phyloP scores from a whole-genome alignment of 164 flowering plant species.

The Cinnamomum chago region DNA sequence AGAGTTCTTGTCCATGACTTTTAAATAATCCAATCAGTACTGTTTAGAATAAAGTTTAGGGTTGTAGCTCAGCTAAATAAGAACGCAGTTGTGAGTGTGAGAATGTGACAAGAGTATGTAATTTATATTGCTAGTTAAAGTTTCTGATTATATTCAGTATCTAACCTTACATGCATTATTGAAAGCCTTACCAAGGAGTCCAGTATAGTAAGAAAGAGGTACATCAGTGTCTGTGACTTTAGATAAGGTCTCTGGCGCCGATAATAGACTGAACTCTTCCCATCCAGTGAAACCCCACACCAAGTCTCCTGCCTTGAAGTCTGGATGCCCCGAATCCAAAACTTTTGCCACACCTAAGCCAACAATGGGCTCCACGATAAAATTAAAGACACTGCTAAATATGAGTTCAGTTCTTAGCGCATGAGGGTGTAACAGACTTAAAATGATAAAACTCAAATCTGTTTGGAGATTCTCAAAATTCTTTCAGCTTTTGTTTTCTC shows the following conservation, averaged over 20 bases:
- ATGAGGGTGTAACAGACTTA: too few species aligned
- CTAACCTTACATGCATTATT: background rate
- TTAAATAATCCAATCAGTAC: too few species aligned
- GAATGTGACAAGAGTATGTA: too few species aligned
- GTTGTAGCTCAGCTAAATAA: too few species aligned
- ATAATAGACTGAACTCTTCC: constrained; percentile 46
- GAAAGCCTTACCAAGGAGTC: constrained; percentile 24
- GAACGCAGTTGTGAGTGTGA: too few species aligned
- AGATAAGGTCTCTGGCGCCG: constrained; percentile 5
- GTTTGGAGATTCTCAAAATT: too few species aligned
- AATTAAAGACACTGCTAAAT: background rate
- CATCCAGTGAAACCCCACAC: constrained; percentile 53
- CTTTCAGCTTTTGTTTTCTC: too few species aligned
- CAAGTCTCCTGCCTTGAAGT: constrained; percentile 44
- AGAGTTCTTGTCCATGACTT: too few species aligned
- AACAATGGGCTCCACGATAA: background rate
- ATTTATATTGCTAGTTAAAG: too few species aligned
- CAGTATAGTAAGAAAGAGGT: constrained; percentile 44
- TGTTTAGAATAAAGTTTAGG: too few species aligned
- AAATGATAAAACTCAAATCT: too few species aligned
- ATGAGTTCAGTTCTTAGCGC: background rate
- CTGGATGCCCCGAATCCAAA: constrained; percentile 36
- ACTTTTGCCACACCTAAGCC: constrained; percentile 41
- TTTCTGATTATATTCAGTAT: too few species aligned
- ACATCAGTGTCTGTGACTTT: constrained; percentile 41